A percentile compares a stretch with the other conserved stretches of the same genome.
Evolutionary conservation across 148 eudicot species (phyloP).

Genomic region (Fallopia convolvulus): DNA sequence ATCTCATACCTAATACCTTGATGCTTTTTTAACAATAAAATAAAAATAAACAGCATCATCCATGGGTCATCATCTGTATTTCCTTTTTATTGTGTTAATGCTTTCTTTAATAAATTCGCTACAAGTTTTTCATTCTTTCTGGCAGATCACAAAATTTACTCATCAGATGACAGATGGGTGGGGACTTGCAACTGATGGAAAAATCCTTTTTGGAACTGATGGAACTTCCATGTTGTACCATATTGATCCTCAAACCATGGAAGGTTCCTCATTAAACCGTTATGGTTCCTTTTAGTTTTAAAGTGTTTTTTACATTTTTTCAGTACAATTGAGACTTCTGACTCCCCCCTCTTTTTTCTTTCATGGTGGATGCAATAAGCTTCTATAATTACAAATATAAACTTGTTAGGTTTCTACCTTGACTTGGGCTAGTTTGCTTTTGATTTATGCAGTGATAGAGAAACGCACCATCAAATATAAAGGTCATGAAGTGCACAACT

Average conservation of each 20-base stretch:
- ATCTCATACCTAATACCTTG: slow-evolving; percentile 6
- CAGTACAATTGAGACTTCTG: neutral
- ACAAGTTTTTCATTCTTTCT: slow-evolving; percentile 1
- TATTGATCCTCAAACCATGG: slow-evolving; percentile 62
- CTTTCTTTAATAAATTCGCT: neutral
- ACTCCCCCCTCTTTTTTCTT: neutral
- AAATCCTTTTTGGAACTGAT: slow-evolving; percentile 76
- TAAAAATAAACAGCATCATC: neutral
- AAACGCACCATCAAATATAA: slow-evolving; percentile 51
- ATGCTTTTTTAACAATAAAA: neutral
- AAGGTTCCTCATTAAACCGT: slow-evolving; percentile 35
- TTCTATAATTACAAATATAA: neutral
- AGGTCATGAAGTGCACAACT: slow-evolving; percentile 58
- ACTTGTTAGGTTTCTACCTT: neutral
- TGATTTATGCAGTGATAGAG: slow-evolving; percentile 41
- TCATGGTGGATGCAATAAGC: slow-evolving; percentile 8
- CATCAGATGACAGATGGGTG: slow-evolving; percentile 92
- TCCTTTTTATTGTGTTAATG: neutral
- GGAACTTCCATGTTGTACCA: slow-evolving; percentile 82
- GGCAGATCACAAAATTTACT: slow-evolving; percentile 58
- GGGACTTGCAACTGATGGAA: slow-evolving; percentile 95
- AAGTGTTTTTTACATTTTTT: neutral
- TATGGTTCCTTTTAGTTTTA: neutral
- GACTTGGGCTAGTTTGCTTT: slow-evolving; percentile 4
- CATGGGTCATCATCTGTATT: neutral